These are phyloP conservation scores for Fistulina hepatica DNA, from an alignment of 1,284 basidiomycete genomes.

Conservation along the genomic window DNA sequence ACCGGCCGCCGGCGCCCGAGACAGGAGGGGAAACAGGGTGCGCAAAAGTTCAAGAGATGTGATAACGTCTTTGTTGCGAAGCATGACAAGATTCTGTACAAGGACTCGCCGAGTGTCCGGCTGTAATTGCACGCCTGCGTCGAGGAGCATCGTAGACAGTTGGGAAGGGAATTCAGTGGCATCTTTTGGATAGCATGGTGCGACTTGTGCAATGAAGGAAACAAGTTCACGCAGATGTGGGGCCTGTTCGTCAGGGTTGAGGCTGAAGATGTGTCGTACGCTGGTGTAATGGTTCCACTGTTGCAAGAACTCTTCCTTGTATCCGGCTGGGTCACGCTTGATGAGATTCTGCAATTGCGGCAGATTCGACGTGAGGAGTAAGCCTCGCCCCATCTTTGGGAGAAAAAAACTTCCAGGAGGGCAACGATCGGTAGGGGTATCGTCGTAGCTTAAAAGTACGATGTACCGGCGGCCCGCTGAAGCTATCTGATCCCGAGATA, in stretches of 20 bases:
- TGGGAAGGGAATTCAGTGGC: slow-evolving; percentile 76
- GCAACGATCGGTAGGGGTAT: too few relatives aligned
- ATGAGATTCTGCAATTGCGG: slow-evolving; percentile 92
- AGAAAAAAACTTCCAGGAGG: too few relatives aligned
- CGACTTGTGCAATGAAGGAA: slow-evolving; percentile 78
- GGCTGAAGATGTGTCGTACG: slow-evolving; percentile 74
- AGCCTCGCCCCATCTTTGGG: slow-evolving; percentile 41
- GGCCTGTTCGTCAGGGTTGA: slow-evolving; percentile 70
- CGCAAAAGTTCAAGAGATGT: slow-evolving; percentile 84
- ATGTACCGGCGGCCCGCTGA: too few relatives aligned
- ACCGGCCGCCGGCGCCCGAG: slow-evolving; percentile 73
- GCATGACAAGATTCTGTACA: slow-evolving; percentile 84
- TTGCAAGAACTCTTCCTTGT: slow-evolving; percentile 95
- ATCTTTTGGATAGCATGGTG: slow-evolving; percentile 83
- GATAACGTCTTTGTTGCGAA: slow-evolving; percentile 90
- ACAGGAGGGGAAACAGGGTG: slow-evolving; percentile 87
- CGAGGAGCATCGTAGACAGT: slow-evolving; percentile 65
- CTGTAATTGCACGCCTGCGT: slow-evolving; percentile 60
- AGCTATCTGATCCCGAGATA: too few relatives aligned
- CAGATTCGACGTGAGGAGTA: slow-evolving; percentile 59
- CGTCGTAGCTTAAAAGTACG: too few relatives aligned
- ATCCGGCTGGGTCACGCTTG: slow-evolving; percentile 84
- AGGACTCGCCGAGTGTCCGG: slow-evolving; percentile 75
- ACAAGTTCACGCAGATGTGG: slow-evolving; percentile 80
- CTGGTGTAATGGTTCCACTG: slow-evolving; percentile 97